Evolutionary conservation across 768 basidiomycete species (phyloP).

Genomic region (Pisolithus orientalis): DNA sequence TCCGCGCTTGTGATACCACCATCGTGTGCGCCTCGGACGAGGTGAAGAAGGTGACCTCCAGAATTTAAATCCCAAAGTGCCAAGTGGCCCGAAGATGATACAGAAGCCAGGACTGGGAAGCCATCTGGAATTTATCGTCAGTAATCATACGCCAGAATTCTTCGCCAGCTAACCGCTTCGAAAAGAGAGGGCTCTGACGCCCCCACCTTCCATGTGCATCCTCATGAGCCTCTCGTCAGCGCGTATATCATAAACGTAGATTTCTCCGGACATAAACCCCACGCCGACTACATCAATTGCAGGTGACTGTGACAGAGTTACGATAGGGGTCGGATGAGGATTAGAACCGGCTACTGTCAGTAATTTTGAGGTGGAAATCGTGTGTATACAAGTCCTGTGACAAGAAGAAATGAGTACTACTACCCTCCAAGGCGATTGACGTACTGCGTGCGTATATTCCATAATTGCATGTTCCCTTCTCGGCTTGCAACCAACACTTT

Average conservation of each 20-base stretch:
- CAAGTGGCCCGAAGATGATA: conserved; percentile 81
- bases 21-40: conserved; percentile 86
- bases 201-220: conserved; percentile 87
- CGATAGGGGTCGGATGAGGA: conserved; percentile 46
- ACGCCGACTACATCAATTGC: conserved; percentile 96
- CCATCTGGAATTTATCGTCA: conserved; percentile 48
- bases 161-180: conserved; percentile 58
- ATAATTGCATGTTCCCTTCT: conserved; percentile 83
- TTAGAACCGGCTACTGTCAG: conserved; percentile 32
- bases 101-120: conserved; percentile 81
- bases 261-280: conserved; percentile 81
- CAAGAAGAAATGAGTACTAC: neutral
- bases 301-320: conserved; percentile 81
- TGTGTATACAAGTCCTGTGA: conserved; percentile 74
- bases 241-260: conserved; percentile 85
- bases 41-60: conserved; percentile 76
- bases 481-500: conserved; percentile 83
- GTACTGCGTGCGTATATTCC: conserved; percentile 85
- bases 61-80: conserved; percentile 91
- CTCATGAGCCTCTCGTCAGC: conserved; percentile 84
- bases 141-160: neutral
- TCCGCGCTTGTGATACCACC: conserved; percentile 74
- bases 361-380: conserved; percentile 56
- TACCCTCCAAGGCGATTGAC: conserved; percentile 16
- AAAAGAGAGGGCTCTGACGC: conserved; percentile 72